A percentile compares a stretch with the other conserved stretches of the same genome.
Conservation (phyloP, 306 rosid species). For the Inga leiocalycina region DNA sequence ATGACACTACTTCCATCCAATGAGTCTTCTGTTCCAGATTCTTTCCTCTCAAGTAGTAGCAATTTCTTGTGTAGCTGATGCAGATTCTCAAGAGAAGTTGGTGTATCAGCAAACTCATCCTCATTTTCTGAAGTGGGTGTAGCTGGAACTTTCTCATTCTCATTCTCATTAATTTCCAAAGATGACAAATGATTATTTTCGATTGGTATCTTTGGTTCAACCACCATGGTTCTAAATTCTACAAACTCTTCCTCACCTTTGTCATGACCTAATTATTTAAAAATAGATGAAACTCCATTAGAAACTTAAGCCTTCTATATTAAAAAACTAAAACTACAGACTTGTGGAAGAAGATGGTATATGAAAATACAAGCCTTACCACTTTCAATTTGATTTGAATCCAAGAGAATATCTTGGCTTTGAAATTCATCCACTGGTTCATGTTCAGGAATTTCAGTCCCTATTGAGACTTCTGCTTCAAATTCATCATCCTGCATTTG, state of each 20-base stretch:
- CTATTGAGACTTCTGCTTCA: conserved; percentile 81
- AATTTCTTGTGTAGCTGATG: conserved; percentile 69
- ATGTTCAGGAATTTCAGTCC: conserved; percentile 89
- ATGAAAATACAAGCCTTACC: conserved; percentile 48
- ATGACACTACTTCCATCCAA: conserved; percentile 83
- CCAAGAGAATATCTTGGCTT: conserved; percentile 44
- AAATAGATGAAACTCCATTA: neutral
- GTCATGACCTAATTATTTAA: conserved; percentile 6
- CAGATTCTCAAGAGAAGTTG: conserved; percentile 67
- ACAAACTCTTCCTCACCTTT: conserved; percentile 51
- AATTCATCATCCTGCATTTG: conserved; percentile 55
- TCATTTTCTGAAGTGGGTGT: conserved; percentile 82
- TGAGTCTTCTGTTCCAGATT: conserved; percentile 75
- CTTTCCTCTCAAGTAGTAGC: conserved; percentile 71
- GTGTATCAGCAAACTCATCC: conserved; percentile 86
- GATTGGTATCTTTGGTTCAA: conserved; percentile 48
- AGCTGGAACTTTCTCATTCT: conserved; percentile 73
- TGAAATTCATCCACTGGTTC: conserved; percentile 65
- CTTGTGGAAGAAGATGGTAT: conserved; percentile 18
- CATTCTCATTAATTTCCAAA: conserved; percentile 56
- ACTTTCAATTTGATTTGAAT: conserved; percentile 38
- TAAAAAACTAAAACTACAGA: neutral
- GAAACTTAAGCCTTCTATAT: neutral
- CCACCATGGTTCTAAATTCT: conserved; percentile 56
- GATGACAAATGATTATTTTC: conserved; percentile 38